Base-by-base conservation (phyloP, 2,329 filamentous ascomycete species). In the Exutisphaerella laricina region DNA sequence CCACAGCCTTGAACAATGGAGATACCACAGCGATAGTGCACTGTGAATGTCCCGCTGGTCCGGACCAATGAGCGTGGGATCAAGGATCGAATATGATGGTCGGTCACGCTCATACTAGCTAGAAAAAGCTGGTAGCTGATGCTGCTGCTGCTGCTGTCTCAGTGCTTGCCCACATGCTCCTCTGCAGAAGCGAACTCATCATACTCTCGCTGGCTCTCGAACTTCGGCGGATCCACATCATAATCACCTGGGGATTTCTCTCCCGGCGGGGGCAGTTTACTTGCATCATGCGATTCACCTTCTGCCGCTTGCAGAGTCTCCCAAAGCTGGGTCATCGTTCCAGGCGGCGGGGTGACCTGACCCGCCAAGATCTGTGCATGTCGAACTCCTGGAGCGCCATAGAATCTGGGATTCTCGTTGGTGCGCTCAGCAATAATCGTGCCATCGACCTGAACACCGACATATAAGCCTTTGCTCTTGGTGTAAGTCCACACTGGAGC, bases 261-360 rank as follows among this genome's bases (percentile, higher is more conserved):
- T 5, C 82, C 73, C 4, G 80, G 70, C 13, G 81, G 77, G 41
- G 94, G 72, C 28, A 88, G 60, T 7, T 67, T 70, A 29, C 78
- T 70, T 59, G 92, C 84, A 33, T 85, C 80, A 55, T 90, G 81
- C 17, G 70, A 73, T 50, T 88, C 80, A 17, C 88, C 88, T 66
- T 95, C 87, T 1, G 88, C 88, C 26, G 86, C 80, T 66, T 85
- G 90, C 61, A 96, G 77, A 4, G 90, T 88, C 63, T 92, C 85
- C 62, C 84, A 80, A 7, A 94, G 68, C 1, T 79, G 70, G 38
- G 70, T 70, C 41, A 75, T 70, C 40, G 76, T 72, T 8, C 64
- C 64, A 0, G 77, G 75, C 7, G 74, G 70, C 54, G 74, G 64
- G 25, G 67, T 68, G 10, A 70, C 70, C 57, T 79, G 78, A 20